These are phyloP conservation scores for Protea cynaroides DNA, from an alignment of 164 flowering plant species.

Conservation along the genomic window DNA sequence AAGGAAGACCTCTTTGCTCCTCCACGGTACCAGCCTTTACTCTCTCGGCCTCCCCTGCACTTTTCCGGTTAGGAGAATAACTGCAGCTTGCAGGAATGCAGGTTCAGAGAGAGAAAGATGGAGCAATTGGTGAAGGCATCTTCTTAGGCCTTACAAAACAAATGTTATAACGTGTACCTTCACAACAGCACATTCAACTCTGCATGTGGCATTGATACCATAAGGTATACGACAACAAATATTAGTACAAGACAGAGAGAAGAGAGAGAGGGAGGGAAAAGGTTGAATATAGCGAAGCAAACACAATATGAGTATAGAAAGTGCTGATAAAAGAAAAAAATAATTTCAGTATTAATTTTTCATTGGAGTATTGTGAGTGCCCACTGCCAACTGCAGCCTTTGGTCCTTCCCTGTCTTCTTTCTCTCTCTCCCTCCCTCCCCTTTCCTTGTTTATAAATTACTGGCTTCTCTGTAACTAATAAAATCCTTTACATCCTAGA, in stretches of 20 bases:
- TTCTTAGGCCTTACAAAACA: neutral
- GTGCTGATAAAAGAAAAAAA: slow-evolving; percentile 10
- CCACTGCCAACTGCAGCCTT: slow-evolving; percentile 21
- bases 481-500: neutral
- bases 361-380: slow-evolving; percentile 30
- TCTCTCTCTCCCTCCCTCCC: slow-evolving; percentile 2
- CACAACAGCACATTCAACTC: too few species aligned
- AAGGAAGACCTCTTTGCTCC: neutral
- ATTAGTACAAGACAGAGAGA: slow-evolving; percentile 4
- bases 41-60: slow-evolving; percentile 6
- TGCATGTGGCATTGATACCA: too few species aligned
- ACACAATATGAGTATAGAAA: slow-evolving; percentile 15
- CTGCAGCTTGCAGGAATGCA: slow-evolving; percentile 16
- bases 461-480: neutral
- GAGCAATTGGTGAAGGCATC: neutral
- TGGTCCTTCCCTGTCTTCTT: neutral
- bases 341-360: slow-evolving; percentile 17
- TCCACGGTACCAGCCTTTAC: slow-evolving; percentile 12
- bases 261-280: slow-evolving; percentile 11
- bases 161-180: too few species aligned
- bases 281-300: slow-evolving; percentile 56
- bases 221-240: neutral
- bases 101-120: slow-evolving; percentile 2
- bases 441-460: neutral
- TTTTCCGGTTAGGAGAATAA: slow-evolving; percentile 23